phyloP scores from a whole-genome alignment of 805 yeast species.

The Yamadazyma endophytica region DNA sequence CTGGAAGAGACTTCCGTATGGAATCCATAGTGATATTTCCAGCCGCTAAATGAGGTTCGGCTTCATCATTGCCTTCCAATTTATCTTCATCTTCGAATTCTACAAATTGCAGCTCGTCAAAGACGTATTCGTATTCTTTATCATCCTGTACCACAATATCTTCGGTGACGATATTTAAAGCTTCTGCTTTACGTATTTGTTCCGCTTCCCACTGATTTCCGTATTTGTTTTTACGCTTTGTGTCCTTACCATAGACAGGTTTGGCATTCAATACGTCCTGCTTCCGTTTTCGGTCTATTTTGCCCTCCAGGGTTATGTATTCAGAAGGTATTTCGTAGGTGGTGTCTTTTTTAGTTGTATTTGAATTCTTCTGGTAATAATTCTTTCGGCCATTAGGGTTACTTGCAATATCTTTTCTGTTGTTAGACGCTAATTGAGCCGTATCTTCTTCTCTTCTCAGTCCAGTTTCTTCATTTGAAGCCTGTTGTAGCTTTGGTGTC shows the following conservation, averaged over 20 bases:
- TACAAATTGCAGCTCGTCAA: slow-evolving; percentile 55
- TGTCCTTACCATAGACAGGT: neutral
- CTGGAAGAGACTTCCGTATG: slow-evolving; percentile 69
- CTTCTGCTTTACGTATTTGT: slow-evolving; percentile 39
- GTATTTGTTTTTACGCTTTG: slow-evolving; percentile 14
- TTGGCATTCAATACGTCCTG: slow-evolving; percentile 36
- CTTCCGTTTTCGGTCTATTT: slow-evolving; percentile 52
- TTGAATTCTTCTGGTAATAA: slow-evolving; percentile 17
- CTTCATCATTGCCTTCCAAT: slow-evolving; percentile 5
- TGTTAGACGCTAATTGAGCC: too few species aligned
- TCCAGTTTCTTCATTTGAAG: too few species aligned
- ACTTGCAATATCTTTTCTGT: too few species aligned
- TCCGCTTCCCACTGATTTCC: slow-evolving; percentile 51
- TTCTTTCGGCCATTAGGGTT: too few species aligned
- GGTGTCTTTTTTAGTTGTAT: slow-evolving; percentile 12
- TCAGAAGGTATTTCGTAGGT: slow-evolving; percentile 56
- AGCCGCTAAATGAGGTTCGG: neutral
- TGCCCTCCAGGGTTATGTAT: slow-evolving; percentile 47
- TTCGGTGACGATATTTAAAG: slow-evolving; percentile 22
- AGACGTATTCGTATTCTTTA: slow-evolving; percentile 67
- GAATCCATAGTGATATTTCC: slow-evolving; percentile 38
- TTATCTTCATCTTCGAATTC: slow-evolving; percentile 18
- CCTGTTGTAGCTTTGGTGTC: too few species aligned
- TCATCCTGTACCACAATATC: slow-evolving; percentile 39
- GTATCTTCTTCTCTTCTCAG: too few species aligned